Evolutionary conservation across 768 basidiomycete genomes (phyloP).

Genomic region (Gloeophyllum trabeum): DNA sequence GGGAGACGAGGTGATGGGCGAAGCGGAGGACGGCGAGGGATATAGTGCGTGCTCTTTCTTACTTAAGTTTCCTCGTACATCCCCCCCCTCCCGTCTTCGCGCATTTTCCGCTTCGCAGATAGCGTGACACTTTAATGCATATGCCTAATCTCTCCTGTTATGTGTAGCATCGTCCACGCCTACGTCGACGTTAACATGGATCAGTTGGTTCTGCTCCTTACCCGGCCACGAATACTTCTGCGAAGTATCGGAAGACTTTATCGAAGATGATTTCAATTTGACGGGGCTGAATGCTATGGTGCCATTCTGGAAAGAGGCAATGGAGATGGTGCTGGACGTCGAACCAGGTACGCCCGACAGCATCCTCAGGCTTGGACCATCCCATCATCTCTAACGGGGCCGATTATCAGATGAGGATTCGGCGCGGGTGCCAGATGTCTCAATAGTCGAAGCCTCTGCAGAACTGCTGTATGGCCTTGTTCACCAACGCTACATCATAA

Average conservation of each 20-base stretch:
- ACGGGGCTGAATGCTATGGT: slow-evolving; percentile 94
- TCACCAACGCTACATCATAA: slow-evolving; percentile 95
- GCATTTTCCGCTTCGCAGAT: slow-evolving; percentile 1
- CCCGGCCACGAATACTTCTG: slow-evolving; percentile 98
- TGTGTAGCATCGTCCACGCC: slow-evolving; percentile 74
- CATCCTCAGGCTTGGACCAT: slow-evolving; percentile 5
- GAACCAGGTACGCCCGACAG: slow-evolving; percentile 71
- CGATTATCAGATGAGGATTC: slow-evolving; percentile 68
- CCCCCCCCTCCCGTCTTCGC: slow-evolving; percentile 1
- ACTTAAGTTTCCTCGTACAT: slow-evolving; percentile 5
- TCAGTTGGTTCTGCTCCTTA: slow-evolving; percentile 91
- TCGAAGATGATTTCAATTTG: slow-evolving; percentile 98
- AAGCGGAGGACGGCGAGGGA: slow-evolving; percentile 51
- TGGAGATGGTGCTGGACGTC: slow-evolving; percentile 99
- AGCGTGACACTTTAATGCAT: slow-evolving; percentile 4
- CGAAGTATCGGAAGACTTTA: slow-evolving; percentile 97
- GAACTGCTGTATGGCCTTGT: slow-evolving; percentile 96
- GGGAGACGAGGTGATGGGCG: slow-evolving; percentile 75
- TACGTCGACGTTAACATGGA: slow-evolving; percentile 89
- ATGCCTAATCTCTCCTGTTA: too few species aligned
- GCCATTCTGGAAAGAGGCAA: slow-evolving; percentile 99
- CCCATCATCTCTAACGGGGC: slow-evolving; percentile 10
- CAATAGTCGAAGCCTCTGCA: slow-evolving; percentile 95
- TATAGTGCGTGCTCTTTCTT: slow-evolving; percentile 54
- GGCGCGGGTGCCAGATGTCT: slow-evolving; percentile 94